Evolutionary conservation across 1,284 basidiomycete species (phyloP), one percentile per base, ranked within the genome.

Genomic region (Apiotrichum siamense): DNA sequence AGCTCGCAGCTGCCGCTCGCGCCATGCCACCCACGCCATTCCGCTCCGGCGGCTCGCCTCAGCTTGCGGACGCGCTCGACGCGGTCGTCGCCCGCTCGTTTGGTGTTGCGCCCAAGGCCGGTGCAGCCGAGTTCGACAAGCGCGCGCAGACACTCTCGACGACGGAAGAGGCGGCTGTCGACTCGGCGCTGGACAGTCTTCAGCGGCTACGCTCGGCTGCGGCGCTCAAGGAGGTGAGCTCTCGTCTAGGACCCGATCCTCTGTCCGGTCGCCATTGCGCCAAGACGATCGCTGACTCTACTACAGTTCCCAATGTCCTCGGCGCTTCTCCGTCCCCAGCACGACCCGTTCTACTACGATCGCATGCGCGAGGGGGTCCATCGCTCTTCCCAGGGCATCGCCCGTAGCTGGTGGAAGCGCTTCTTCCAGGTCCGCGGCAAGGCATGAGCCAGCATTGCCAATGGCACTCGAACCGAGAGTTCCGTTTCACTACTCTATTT

Each of bases 351-450:
- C 39, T 67, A 65, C 52, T 72, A 69, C 58, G 60, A 60, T 21
- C 63, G 70, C 12, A 64, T 72, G 29, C 51, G 58, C 45, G 64
- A 70, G 25, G 70, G 70, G 33, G 67, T 72, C 12, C 62, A 65
- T 45, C 58, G 58, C 17, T 57, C 65, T 5, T 47, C 57, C 15
- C 59, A 65, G 49, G 70, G 70, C 1, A 60, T 68, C 35, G 65
- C 64, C n/a, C 57, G 70, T 24, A 67, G 63, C 49, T 72, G 64
- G 64, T 70, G 66, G 65, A 67, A 64, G 56, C 58, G 61, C 18
- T 72, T 72, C 60, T 72, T 72, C 65, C 67, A 70, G 59, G 50
- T 68, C 15, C 56, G 61, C 40, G 70, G 70, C 6, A 55, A 64
- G 54, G 66, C 64, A 18, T 72, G 17, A n/a, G 29, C 10, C 29